Base-by-base conservation (phyloP, 306 rosid species). In the Oemleria cerasiformis region DNA sequence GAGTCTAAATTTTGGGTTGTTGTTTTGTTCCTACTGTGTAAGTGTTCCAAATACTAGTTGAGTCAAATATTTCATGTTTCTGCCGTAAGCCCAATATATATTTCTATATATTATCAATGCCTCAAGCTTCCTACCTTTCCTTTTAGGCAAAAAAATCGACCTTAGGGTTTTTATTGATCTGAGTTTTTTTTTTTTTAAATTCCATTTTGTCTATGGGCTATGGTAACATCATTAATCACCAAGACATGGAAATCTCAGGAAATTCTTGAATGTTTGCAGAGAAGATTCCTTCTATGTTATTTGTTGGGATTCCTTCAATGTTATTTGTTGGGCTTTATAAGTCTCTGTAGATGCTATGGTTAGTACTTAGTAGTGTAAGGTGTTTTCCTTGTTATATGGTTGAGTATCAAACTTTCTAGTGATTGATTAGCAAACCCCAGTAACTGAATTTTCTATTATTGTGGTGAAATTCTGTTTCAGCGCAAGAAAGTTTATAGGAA, bases 1-100 rank as follows among this genome's bases (percentile, higher is more conserved):
- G 36, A 30, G 36, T 30, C 36, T 30, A 30, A 30, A 69, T 67
- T 83, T 81, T 78, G 80, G 45, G 77, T 50, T 8, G 65, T 58
- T n/a, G n/a, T 42, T 66, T 65, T 30, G 2, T 65, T 21, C 56
- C 55, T 76, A 63, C 53, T 36, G 25, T 47, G 30, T 43, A 47
- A 43, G 73, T 13, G 25, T 41, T 16, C 61, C 57, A 25, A 25
- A 50, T 70, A 15, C 58, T 60, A 43, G 60, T 48, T 15, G 48
- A 15, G 59, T 75, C 19, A 9, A 51, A 38, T 30, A 5, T 19
- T 6, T 45, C 23, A n/a, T 51, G 7, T 51, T 17, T 17, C 4
- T 51, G 63, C 17, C 38, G 39, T 5, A n/a, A 20, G 10, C 25
- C 51, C 6, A 50, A 11, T 36, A 15, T 36, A n/a, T 10, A 4